A percentile compares a stretch with the other conserved stretches of the same genome.
phyloP scores from a whole-genome alignment of 345 rosid genomes.

The Lepidium sativum region DNA sequence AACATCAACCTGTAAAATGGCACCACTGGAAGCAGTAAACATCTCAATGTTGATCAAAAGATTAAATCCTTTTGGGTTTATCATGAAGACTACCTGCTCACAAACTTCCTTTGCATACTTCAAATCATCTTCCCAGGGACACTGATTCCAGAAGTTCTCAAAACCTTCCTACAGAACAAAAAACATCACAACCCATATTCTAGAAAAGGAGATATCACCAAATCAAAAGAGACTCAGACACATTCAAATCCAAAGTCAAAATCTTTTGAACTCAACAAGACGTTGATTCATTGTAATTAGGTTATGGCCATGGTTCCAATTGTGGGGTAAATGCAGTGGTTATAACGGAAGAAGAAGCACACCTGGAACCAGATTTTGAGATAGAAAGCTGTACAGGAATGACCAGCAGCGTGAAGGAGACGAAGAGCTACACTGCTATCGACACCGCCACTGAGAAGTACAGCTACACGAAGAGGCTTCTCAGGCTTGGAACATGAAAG shows the following conservation, averaged over 20 bases:
- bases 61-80: neutral
- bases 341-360: neutral
- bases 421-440: constrained; percentile 95
- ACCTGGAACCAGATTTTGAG: constrained; percentile 99
- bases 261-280: too few relatives aligned
- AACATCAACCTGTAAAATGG: constrained; percentile 53
- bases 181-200: constrained; percentile 21
- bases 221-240: neutral
- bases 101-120: constrained; percentile 76
- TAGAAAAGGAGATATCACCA: neutral
- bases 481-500: constrained; percentile 64
- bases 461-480: constrained; percentile 56
- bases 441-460: constrained; percentile 89
- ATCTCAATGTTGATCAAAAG: neutral
- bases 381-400: constrained; percentile 86
- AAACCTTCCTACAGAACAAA: constrained; percentile 71
- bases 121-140: constrained; percentile 95
- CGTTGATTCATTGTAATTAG: too few relatives aligned
- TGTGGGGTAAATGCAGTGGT: too few relatives aligned
- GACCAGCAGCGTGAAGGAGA: constrained; percentile 85
- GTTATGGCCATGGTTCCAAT: neutral
- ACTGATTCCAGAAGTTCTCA: constrained; percentile 86
- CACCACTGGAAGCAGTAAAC: constrained; percentile 4
- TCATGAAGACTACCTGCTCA: constrained; percentile 45
- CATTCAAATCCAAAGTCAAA: too few relatives aligned